Conservation (phyloP, 2,329 filamentous ascomycete species). For the Scytalidium sp. region DNA sequence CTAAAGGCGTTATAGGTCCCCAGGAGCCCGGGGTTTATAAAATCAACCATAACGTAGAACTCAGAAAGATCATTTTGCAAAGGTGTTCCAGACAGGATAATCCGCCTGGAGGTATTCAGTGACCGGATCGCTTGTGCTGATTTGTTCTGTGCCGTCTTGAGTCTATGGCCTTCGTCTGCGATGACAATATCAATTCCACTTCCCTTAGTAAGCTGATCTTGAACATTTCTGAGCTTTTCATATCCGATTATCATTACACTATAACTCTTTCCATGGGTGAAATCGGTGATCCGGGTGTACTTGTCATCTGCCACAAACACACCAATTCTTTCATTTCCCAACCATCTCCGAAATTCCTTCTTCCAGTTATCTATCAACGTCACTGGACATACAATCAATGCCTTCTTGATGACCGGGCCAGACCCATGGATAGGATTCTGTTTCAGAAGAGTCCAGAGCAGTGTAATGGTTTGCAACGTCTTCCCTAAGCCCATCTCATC, state of each 20-base stretch:
- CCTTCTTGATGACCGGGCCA: conserved; percentile 63
- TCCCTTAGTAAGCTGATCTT: conserved; percentile 62
- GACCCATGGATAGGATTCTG: conserved; percentile 64
- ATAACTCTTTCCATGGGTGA: conserved; percentile 66
- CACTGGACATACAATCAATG: conserved; percentile 70
- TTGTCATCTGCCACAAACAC: conserved; percentile 63
- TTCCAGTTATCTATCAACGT: conserved; percentile 72
- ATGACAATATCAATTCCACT: conserved; percentile 78
- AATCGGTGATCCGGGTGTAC: conserved; percentile 60
- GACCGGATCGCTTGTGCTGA: conserved; percentile 87
- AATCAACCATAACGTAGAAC: conserved; percentile 90
- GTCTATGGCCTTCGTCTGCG: conserved; percentile 93
- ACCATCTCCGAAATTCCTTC: conserved; percentile 71
- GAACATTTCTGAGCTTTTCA: conserved; percentile 63
- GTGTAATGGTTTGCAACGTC: conserved; percentile 68
- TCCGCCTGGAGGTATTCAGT: conserved; percentile 63
- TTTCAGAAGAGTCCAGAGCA: conserved; percentile 70
- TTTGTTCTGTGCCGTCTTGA: conserved; percentile 95
- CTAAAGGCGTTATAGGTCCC: conserved; percentile 92
- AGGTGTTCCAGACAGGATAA: conserved; percentile 68
- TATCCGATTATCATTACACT: conserved; percentile 73
- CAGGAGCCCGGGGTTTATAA: conserved; percentile 88
- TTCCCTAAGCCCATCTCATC: conserved; percentile 78
- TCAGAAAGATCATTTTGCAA: conserved; percentile 95
- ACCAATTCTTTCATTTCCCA: conserved; percentile 67